phyloP scores from a whole-genome alignment of 495 filamentous ascomycete species.

The Platismatia glauca region DNA sequence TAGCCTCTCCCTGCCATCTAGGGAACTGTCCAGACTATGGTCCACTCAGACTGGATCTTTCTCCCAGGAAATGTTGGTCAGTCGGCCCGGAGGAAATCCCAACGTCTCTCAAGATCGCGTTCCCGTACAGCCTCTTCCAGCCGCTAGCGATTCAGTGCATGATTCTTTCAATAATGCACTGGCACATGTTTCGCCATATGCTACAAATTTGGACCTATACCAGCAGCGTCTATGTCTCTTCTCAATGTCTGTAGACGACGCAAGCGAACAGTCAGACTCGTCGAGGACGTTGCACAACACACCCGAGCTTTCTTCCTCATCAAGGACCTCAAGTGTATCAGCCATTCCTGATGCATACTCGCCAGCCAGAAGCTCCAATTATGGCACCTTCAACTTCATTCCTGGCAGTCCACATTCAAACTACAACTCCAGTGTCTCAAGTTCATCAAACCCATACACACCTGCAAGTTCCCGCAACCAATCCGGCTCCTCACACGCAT shows the following conservation, averaged over 20 bases:
- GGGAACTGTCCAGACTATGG: neutral
- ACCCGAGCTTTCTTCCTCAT: neutral
- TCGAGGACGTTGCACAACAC: neutral
- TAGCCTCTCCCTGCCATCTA: neutral
- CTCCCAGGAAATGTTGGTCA: neutral
- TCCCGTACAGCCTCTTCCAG: neutral
- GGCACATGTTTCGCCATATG: neutral
- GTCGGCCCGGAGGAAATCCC: neutral
- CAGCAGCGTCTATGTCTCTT: neutral
- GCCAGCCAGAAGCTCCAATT: neutral
- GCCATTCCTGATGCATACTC: neutral
- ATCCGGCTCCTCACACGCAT: neutral
- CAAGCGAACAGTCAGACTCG: neutral
- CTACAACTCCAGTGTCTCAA: neutral
- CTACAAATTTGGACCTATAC: neutral
- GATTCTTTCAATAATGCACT: neutral
- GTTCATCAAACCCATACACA: neutral
- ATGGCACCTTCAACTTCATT: neutral
- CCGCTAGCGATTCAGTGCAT: no score
- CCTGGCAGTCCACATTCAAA: neutral
- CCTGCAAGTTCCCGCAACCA: neutral
- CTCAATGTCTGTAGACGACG: neutral
- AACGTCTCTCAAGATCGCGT: neutral
- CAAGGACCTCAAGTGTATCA: conserved; percentile 7
- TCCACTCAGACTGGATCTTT: neutral